Percentiles rank a stretch among this genome's conserved stretches.
phyloP scores from a whole-genome alignment of 495 filamentous ascomycete genomes.

The Bacidia rubella region DNA sequence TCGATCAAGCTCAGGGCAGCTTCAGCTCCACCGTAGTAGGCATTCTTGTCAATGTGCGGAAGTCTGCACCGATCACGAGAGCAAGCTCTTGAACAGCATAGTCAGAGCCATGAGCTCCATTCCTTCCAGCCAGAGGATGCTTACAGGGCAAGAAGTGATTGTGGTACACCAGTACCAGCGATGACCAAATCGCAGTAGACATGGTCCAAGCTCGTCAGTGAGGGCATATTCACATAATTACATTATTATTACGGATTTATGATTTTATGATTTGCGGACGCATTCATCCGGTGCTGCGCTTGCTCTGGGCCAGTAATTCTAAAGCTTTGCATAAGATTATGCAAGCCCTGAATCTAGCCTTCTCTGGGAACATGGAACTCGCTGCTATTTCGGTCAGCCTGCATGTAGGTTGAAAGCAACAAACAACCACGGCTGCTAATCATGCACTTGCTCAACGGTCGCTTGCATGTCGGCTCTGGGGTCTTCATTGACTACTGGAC shows the following conservation, averaged over 20 bases:
- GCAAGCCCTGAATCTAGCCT: conserved; percentile 10
- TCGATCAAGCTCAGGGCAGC: conserved; percentile 83
- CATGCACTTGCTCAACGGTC: conserved; percentile 25
- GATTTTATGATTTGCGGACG: no score
- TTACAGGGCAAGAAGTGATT: conserved; percentile 90
- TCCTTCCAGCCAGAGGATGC: conserved; percentile 26
- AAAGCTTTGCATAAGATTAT: no score
- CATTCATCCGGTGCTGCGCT: no score
- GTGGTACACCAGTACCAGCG: conserved; percentile 73
- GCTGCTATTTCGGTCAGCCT: neutral
- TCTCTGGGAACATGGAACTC: neutral
- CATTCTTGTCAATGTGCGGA: conserved; percentile 76
- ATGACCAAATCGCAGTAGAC: conserved; percentile 97
- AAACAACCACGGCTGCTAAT: conserved; percentile 27
- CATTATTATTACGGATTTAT: no score
- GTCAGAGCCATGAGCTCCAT: conserved; percentile 36
- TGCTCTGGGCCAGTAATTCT: no score
- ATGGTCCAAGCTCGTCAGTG: conserved; percentile 56
- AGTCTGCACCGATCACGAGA: conserved; percentile 85
- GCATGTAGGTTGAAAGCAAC: neutral
- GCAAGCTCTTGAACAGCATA: conserved; percentile 56
- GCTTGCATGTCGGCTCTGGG: conserved; percentile 21
- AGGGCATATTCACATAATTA: no score
- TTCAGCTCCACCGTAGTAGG: conserved; percentile 76
- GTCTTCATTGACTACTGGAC: conserved; percentile 58